Conservation (phyloP, 176 grass and related monocot genomes). For the Zoysia japonica region DNA sequence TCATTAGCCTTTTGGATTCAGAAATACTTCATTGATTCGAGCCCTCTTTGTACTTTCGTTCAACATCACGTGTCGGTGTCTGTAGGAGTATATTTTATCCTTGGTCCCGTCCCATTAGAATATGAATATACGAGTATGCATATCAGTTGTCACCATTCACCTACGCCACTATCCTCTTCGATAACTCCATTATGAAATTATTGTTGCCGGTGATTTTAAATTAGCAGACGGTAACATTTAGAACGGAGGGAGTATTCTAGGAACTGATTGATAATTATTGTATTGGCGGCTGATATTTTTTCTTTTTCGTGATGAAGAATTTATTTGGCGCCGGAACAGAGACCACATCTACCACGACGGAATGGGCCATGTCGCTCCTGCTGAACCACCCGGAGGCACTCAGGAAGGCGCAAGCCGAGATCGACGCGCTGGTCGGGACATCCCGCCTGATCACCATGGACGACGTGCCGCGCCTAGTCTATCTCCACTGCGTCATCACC, state of each 20-base stretch:
- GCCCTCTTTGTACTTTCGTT: neutral
- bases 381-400: conserved; percentile 58
- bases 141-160: neutral
- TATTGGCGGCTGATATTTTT: neutral
- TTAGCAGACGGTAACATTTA: no score
- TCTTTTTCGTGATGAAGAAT: neutral
- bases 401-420: conserved; percentile 36
- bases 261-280: neutral
- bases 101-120: neutral
- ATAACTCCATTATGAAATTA: no score
- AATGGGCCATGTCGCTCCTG: conserved; percentile 64
- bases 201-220: no score
- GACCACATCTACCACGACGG: conserved; percentile 38
- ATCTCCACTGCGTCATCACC: conserved; percentile 43
- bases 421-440: conserved; percentile 37
- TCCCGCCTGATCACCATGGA: conserved; percentile 36
- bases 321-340: conserved; percentile 13
- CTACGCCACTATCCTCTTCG: neutral
- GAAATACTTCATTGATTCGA: no score
- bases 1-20: no score
- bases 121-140: neutral
- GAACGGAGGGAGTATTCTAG: no score
- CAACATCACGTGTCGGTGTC: neutral
- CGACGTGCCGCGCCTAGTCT: conserved; percentile 44
- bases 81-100: neutral